phyloP scores from a whole-genome alignment of 768 basidiomycete species.

The Tubosaeta sp. region DNA sequence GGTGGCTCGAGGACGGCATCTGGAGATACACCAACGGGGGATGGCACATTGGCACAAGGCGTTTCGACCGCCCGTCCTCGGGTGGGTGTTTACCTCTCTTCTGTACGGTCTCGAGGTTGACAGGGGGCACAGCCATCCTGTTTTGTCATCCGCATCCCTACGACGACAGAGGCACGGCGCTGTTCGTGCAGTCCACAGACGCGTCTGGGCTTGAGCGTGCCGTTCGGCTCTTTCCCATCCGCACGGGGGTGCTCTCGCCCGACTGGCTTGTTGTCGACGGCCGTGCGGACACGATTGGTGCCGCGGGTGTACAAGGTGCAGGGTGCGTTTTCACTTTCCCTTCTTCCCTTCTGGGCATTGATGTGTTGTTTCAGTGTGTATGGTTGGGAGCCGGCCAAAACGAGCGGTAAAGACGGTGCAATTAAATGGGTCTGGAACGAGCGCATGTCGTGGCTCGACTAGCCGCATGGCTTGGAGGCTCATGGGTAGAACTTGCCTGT shows the following conservation, averaged over 20 bases:
- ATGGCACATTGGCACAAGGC: conserved; percentile 11
- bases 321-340: conserved; percentile 48
- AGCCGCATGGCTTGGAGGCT: too few relatives aligned
- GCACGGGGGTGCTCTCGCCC: conserved; percentile 73
- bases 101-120: background rate
- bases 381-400: conserved; percentile 9
- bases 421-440: conserved; percentile 44
- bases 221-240: conserved; percentile 72
- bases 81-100: conserved; percentile 5
- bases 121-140: conserved; percentile 40
- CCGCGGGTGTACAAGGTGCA: conserved; percentile 70
- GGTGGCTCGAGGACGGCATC: conserved; percentile 26
- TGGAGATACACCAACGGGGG: conserved; percentile 20
- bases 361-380: conserved; percentile 18
- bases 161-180: conserved; percentile 28
- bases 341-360: background rate
- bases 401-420: conserved; percentile 20
- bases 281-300: conserved; percentile 52
- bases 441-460: conserved; percentile 47
- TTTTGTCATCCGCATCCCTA: conserved; percentile 48
- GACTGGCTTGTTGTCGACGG: conserved; percentile 71
- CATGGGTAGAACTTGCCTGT: conserved; percentile 22
- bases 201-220: conserved; percentile 59
- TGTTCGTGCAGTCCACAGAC: conserved; percentile 63
- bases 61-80: conserved; percentile 20